Percentiles rank a stretch among this genome's conserved stretches.
These are phyloP conservation scores for Cutaneotrichosporon sp. DNA, from an alignment of 1,284 basidiomycete species.

Conservation along the genomic window DNA sequence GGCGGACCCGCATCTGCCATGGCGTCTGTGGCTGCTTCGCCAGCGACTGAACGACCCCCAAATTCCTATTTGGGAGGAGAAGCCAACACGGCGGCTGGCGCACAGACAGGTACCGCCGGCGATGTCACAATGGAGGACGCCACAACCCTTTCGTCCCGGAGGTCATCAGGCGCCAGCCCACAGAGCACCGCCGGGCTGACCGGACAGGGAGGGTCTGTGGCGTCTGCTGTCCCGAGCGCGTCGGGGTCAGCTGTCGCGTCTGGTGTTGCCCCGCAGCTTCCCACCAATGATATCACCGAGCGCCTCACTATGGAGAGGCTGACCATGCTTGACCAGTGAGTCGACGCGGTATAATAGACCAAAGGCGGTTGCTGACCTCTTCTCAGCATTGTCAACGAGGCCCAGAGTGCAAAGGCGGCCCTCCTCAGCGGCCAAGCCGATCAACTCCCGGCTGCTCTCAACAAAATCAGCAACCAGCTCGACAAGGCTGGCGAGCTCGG, in stretches of 20 bases:
- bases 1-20: not conserved
- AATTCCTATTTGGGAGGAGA: not conserved
- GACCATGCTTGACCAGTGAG: conserved; percentile 45
- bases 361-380: conserved; percentile 18
- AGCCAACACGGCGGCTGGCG: not conserved
- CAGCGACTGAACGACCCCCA: conserved; percentile 12
- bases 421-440: conserved; percentile 42
- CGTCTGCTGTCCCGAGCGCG: conserved; percentile 12
- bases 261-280: not conserved
- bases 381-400: conserved; percentile 42
- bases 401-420: conserved; percentile 43
- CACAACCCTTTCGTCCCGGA: conserved; percentile 24
- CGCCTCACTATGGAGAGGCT: conserved; percentile 27
- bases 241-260: conserved; percentile 1
- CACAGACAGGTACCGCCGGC: conserved; percentile 12
- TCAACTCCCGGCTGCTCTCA: conserved; percentile 40
- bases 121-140: conserved; percentile 47
- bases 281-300: conserved; percentile 19
- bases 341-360: conserved; percentile 4
- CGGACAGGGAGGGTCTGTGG: not conserved
- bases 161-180: conserved; percentile 19
- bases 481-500: conserved; percentile 46
- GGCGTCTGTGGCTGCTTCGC: conserved; percentile 6
- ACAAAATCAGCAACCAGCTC: conserved; percentile 44
- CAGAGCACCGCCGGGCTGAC: not conserved